A percentile compares a stretch with the other conserved stretches of the same genome.
phyloP scores from a whole-genome alignment of 805 yeast genomes.

The Kuraishia capsulata region DNA sequence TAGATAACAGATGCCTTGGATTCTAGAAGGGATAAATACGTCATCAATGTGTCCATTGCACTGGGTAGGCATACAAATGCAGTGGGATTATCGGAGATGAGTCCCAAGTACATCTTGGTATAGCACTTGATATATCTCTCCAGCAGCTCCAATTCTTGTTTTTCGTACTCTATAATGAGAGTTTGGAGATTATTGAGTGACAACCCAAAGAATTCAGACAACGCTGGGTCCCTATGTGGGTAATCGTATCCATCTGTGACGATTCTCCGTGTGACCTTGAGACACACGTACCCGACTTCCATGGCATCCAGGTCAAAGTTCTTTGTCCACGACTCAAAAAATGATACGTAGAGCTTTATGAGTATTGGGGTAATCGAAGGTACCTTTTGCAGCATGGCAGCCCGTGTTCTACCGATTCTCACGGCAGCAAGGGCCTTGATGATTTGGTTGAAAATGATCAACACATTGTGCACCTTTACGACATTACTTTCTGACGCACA shows the following conservation, averaged over 20 bases:
- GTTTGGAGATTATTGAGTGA: slow-evolving; percentile 52
- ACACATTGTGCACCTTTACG: slow-evolving; percentile 49
- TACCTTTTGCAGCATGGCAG: slow-evolving; percentile 65
- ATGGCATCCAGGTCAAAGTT: slow-evolving; percentile 41
- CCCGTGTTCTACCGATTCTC: slow-evolving; percentile 74
- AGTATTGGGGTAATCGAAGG: slow-evolving; percentile 54
- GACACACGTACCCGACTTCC: slow-evolving; percentile 69
- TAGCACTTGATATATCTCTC: slow-evolving; percentile 68
- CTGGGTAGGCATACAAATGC: slow-evolving; percentile 62
- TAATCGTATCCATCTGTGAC: slow-evolving; percentile 69
- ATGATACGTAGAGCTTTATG: slow-evolving; percentile 46
- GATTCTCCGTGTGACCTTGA: slow-evolving; percentile 67
- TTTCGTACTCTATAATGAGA: slow-evolving; percentile 45
- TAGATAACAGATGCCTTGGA: slow-evolving; percentile 60
- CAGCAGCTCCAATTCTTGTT: slow-evolving; percentile 35
- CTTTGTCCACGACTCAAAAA: slow-evolving; percentile 56
- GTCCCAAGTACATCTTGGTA: slow-evolving; percentile 60
- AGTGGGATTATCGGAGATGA: slow-evolving; percentile 55
- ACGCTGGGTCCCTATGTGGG: slow-evolving; percentile 49
- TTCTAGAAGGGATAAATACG: slow-evolving; percentile 52
- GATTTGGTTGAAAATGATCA: slow-evolving; percentile 66
- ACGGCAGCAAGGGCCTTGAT: slow-evolving; percentile 68
- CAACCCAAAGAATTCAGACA: slow-evolving; percentile 50
- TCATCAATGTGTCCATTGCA: slow-evolving; percentile 49
- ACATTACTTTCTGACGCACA: slow-evolving; percentile 35